Evolutionary conservation across 495 filamentous ascomycete genomes (phyloP).

Genomic region (Terfezia claveryi): DNA sequence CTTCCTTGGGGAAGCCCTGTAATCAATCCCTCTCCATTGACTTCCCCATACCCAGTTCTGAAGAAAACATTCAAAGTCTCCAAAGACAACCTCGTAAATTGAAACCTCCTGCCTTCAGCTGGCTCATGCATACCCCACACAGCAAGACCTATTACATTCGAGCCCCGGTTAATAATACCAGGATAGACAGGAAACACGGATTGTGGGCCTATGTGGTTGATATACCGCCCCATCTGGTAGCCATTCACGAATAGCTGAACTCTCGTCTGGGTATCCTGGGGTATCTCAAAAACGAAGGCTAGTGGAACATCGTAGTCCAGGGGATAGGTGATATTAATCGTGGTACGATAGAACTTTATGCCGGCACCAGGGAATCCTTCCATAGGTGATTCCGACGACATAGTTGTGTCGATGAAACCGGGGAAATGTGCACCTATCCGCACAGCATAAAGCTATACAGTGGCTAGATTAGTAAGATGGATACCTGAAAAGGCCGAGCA

Average conservation of each 20-base stretch:
- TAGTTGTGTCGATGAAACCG: slow-evolving; percentile 20
- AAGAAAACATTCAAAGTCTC: not conserved
- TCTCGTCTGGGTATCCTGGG: slow-evolving; percentile 6
- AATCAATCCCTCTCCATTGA: not conserved
- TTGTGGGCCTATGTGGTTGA: slow-evolving; percentile 29
- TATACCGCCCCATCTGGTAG: slow-evolving; percentile 28
- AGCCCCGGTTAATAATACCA: slow-evolving; percentile 26
- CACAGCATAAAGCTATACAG: slow-evolving; percentile 23
- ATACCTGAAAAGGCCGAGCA: not conserved
- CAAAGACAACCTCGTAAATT: not conserved
- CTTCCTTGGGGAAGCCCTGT: not conserved
- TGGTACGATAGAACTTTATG: slow-evolving; percentile 32
- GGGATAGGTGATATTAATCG: slow-evolving; percentile 29
- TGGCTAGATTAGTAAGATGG: slow-evolving; percentile 10
- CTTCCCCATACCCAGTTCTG: not conserved
- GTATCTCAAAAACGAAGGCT: slow-evolving; percentile 3
- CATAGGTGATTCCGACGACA: slow-evolving; percentile 18
- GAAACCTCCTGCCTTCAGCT: not conserved
- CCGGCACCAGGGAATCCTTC: slow-evolving; percentile 19
- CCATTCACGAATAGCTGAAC: slow-evolving; percentile 13
- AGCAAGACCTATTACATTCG: slow-evolving; percentile 26
- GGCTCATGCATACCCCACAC: slow-evolving; percentile 20
- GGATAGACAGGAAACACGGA: slow-evolving; percentile 28
- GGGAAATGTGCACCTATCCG: slow-evolving; percentile 25
- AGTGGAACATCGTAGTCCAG: slow-evolving; percentile 28